These are phyloP conservation scores for Monilinia fructicola DNA, from an alignment of 2,329 filamentous ascomycete genomes.

Conservation along the genomic window DNA sequence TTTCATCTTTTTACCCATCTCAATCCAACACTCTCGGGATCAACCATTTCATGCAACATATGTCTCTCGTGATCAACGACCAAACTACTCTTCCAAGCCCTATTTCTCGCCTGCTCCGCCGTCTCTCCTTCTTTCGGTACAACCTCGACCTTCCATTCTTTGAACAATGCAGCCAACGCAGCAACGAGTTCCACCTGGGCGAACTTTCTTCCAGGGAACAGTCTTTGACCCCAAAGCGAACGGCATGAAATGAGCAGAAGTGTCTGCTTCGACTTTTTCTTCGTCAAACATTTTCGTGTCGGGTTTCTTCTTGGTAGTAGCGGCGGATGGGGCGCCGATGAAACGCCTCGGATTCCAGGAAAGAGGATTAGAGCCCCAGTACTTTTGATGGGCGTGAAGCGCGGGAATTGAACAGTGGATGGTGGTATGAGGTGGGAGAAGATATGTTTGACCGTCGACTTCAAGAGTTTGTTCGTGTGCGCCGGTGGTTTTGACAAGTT, in stretches of 20 bases:
- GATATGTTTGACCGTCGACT: not conserved
- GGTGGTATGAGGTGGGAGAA: not conserved
- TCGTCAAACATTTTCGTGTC: not conserved
- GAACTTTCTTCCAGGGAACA: constrained; percentile 4
- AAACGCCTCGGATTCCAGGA: not conserved
- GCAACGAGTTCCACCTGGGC: constrained; percentile 12
- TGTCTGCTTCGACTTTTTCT: not conserved
- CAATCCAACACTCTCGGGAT: constrained; percentile 2
- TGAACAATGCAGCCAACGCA: constrained; percentile 3
- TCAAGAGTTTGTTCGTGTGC: not conserved
- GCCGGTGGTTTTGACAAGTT: constrained; percentile 7
- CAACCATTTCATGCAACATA: constrained; percentile 18
- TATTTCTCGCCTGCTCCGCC: not conserved
- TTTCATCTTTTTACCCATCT: constrained; percentile 2
- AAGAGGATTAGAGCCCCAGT: not conserved
- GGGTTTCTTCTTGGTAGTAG: too few species aligned
- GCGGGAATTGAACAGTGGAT: constrained; percentile 10
- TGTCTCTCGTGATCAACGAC: constrained; percentile 7
- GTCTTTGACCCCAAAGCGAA: constrained; percentile 19
- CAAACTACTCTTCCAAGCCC: constrained; percentile 11
- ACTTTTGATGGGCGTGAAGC: constrained; percentile 1
- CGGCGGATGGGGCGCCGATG: not conserved
- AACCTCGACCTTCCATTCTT: not conserved
- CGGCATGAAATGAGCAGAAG: not conserved
- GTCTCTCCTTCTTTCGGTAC: not conserved